Conservation (phyloP, 2,329 filamentous ascomycete species). For the Tolypocladium endophyticum region DNA sequence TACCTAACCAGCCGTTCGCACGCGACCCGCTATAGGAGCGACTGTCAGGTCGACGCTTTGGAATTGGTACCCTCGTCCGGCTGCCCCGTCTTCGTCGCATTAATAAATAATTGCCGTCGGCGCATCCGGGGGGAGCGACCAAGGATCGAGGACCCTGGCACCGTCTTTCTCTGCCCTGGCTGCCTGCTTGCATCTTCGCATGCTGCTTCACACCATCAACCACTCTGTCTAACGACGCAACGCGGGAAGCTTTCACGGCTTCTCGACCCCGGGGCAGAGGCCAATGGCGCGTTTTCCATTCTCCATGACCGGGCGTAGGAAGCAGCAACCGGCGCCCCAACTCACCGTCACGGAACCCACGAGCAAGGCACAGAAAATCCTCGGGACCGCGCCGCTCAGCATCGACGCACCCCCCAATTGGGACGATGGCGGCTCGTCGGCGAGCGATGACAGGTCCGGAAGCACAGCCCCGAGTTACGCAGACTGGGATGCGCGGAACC, state of each 20-base stretch:
- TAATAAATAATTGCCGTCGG: background rate
- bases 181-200: background rate
- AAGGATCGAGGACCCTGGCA: background rate
- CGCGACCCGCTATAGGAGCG: constrained; percentile 3
- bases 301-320: constrained; percentile 36
- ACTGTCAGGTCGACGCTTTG: background rate
- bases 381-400: constrained; percentile 35
- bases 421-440: constrained; percentile 31
- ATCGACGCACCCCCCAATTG: constrained; percentile 28
- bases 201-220: background rate
- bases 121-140: background rate
- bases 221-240: constrained; percentile 1
- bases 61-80: background rate
- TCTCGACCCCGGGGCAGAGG: constrained; percentile 1
- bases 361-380: constrained; percentile 40
- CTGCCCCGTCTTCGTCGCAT: background rate
- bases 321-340: constrained; percentile 18
- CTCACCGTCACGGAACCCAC: constrained; percentile 23
- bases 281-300: constrained; percentile 38
- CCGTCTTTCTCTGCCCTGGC: background rate
- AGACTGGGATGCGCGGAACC: constrained; percentile 4
- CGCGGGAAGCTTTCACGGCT: constrained; percentile 3
- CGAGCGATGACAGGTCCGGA: constrained; percentile 32
- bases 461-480: constrained; percentile 23
- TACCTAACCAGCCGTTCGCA: background rate